Conservation (phyloP, 1,284 basidiomycete genomes). For the Apiotrichum laibachii region DNA sequence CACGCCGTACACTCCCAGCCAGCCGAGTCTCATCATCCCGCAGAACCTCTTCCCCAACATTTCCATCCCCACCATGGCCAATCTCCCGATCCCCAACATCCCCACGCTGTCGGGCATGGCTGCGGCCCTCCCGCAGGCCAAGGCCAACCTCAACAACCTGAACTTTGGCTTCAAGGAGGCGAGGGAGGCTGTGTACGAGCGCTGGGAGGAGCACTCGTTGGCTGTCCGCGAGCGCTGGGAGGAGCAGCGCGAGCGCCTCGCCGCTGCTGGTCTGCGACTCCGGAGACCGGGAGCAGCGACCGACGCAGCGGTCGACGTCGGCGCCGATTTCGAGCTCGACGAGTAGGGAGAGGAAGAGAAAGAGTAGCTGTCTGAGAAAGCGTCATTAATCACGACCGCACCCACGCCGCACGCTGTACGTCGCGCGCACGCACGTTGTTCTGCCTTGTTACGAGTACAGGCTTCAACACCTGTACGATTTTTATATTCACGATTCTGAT, state of each 20-base stretch:
- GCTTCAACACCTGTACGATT: too few species aligned
- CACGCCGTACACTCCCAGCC: constrained; percentile 41
- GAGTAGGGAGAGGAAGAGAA: neutral
- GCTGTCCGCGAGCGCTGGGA: constrained; percentile 35
- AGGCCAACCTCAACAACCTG: constrained; percentile 18
- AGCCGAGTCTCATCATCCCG: constrained; percentile 24
- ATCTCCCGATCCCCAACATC: constrained; percentile 22
- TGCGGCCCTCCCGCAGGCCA: constrained; percentile 21
- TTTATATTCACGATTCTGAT: too few species aligned
- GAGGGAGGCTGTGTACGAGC: constrained; percentile 33
- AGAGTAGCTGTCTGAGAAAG: too few species aligned
- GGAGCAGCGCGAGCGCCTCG: constrained; percentile 37
- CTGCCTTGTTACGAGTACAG: too few species aligned
- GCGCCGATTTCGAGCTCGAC: neutral
- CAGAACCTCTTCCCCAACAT: constrained; percentile 29
- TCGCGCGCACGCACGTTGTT: too few species aligned
- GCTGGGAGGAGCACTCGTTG: constrained; percentile 30
- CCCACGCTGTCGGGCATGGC: constrained; percentile 23
- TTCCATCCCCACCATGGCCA: constrained; percentile 18
- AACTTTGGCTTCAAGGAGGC: constrained; percentile 31
- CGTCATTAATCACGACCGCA: too few species aligned
- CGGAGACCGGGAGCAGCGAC: constrained; percentile 6
- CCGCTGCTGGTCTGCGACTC: constrained; percentile 8
- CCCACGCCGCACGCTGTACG: too few species aligned
- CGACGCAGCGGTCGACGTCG: too few species aligned